Evolutionary conservation across 768 basidiomycete species (phyloP).

Genomic region (Trametes meyenii): DNA sequence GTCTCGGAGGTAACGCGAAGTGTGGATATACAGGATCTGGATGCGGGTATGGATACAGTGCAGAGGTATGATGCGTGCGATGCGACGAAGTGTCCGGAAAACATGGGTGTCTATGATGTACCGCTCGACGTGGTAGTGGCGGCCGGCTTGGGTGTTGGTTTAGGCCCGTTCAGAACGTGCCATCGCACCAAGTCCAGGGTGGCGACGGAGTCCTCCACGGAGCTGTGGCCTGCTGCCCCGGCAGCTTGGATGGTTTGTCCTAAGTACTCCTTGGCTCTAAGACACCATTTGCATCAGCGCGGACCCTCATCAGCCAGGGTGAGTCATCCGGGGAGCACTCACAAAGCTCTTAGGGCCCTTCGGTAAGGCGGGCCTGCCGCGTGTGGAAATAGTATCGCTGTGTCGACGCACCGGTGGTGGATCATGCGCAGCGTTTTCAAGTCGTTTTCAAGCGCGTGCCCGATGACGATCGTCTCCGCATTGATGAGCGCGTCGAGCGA

Average conservation of each 20-base stretch:
- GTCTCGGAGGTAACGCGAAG: not conserved
- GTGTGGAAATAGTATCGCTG: constrained; percentile 86
- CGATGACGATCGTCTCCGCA: constrained; percentile 83
- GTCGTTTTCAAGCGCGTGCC: constrained; percentile 93
- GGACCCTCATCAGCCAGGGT: not conserved
- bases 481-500: constrained; percentile 75
- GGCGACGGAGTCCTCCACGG: constrained; percentile 85
- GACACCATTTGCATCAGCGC: constrained; percentile 10
- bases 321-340: constrained; percentile 22
- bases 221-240: constrained; percentile 81
- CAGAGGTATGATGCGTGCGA: not conserved
- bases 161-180: constrained; percentile 68
- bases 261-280: constrained; percentile 83
- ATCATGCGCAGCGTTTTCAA: constrained; percentile 87
- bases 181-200: constrained; percentile 88
- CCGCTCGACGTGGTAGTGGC: not conserved
- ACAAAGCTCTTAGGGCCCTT: constrained; percentile 83
- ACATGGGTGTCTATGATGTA: not conserved
- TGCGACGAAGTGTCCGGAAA: not conserved
- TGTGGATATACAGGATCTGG: not conserved
- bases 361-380: constrained; percentile 74
- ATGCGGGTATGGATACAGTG: not conserved
- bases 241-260: constrained; percentile 82
- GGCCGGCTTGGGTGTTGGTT: constrained; percentile 27
- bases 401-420: constrained; percentile 86